Base-by-base conservation (phyloP, 2,329 filamentous ascomycete species). In the Talaromyces funiculosus region DNA sequence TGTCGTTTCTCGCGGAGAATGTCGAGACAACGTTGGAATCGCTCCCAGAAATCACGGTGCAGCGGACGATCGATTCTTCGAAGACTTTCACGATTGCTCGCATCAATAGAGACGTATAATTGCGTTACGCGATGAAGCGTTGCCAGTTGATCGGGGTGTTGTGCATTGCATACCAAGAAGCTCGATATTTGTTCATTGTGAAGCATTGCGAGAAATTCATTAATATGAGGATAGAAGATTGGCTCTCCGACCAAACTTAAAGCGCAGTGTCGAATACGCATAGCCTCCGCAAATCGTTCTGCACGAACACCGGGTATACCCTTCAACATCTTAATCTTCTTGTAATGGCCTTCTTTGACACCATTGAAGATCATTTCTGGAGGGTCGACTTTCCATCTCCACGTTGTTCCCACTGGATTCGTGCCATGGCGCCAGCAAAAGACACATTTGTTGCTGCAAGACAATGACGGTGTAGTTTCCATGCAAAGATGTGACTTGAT, bases 341-440 rank as follows among this genome's bases (percentile, higher is more conserved):
- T 88, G 80, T 97, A 97, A 75, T 97, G 94, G 16, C 89, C 90
- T 62, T 88, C 87, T 73, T 95, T 96, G 64, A 96, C 91, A 53
- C 93, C 93, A 38, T 89, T 79, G 71, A 97, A 96, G 67, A 97
- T 96, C 68, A 92, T 75, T 24, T 96, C 89, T 0, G 93, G 92
- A 0, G 90, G 88, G 71, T 97, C 94, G 31, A 97, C 90, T 55
- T 92, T 86, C 93, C 93, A 99, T 63, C 93, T 87, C 93, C 94
- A 97, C 4, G 89, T 96, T 2, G 94, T 97, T 53, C 92, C 92
- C 0, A 97, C 94, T 0, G 93, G 93, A 72, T 97, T 99, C 0
- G 94, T 97, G 57, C 93, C 94, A 72, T 97, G 94, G 6, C 94
- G 87, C 94, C 93, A 99, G 82, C 93, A 99, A 75, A 97, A 99